These are phyloP conservation scores for Nicotiana paniculata DNA, from an alignment of 257 asterid species.

Conservation along the genomic window DNA sequence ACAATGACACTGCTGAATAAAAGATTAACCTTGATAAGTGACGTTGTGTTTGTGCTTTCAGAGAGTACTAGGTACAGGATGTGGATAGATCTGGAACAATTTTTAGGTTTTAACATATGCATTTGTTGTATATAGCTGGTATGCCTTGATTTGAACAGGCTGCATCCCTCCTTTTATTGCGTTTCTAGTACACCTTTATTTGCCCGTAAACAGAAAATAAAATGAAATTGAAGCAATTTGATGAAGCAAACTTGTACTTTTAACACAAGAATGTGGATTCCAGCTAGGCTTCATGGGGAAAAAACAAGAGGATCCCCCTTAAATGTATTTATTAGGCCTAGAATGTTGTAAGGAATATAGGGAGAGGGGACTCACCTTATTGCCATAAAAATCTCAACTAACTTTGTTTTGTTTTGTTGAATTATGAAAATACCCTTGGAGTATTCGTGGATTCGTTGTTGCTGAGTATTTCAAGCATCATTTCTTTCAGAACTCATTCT, in stretches of 20 bases:
- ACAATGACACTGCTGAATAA: background rate
- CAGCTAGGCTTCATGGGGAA: background rate
- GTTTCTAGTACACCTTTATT: background rate
- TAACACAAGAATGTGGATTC: background rate
- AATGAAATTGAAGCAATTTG: background rate
- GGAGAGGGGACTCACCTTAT: background rate
- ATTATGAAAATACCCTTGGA: background rate
- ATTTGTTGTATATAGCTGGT: background rate
- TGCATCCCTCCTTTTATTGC: background rate
- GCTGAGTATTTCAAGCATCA: background rate
- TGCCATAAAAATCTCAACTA: background rate
- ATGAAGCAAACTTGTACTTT: background rate
- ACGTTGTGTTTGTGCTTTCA: background rate
- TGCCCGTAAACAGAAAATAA: background rate
- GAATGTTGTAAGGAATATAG: background rate
- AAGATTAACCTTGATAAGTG: background rate
- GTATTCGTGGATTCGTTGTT: background rate
- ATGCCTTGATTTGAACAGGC: background rate
- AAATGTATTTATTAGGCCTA: background rate
- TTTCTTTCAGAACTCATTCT: background rate
- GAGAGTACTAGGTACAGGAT: background rate
- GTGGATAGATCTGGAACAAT: background rate
- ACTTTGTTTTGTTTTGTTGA: too few relatives aligned
- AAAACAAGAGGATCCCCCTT: background rate
- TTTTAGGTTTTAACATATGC: background rate